phyloP scores from a whole-genome alignment of 305 asterid genomes.

The Solanum hybrid region DNA sequence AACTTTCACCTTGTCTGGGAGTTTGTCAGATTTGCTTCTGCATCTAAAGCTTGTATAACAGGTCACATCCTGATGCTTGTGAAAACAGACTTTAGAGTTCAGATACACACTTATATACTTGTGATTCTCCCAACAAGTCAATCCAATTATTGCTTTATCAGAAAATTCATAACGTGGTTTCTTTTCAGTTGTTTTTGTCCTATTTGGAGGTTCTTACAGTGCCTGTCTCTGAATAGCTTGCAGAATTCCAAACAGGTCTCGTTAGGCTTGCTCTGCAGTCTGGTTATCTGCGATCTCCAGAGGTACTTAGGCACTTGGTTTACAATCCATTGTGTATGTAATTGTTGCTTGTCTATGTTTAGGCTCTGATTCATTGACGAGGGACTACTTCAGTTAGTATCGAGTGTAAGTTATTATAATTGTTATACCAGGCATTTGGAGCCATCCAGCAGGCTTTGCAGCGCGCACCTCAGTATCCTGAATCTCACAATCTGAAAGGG shows the following conservation, averaged over 20 bases:
- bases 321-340: not conserved
- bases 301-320: conserved; percentile 41
- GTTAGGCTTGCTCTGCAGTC: conserved; percentile 75
- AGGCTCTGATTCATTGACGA: not conserved
- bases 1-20: not conserved
- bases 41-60: not conserved
- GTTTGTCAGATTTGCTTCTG: not conserved
- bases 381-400: not conserved
- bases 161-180: not conserved
- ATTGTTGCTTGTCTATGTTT: not conserved
- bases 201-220: not conserved
- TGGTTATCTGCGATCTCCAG: conserved; percentile 57
- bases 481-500: conserved; percentile 87
- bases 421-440: conserved; percentile 60
- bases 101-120: not conserved
- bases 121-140: not conserved
- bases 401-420: not conserved
- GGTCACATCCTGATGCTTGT: not conserved
- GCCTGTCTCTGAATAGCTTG: conserved; percentile 47
- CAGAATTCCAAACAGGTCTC: conserved; percentile 92
- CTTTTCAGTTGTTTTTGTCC: not conserved
- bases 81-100: not conserved
- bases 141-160: not conserved
- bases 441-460: conserved; percentile 81
- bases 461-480: conserved; percentile 87